Base-by-base conservation (phyloP, 179 eudicot species). In the Spinacia oleracea region DNA sequence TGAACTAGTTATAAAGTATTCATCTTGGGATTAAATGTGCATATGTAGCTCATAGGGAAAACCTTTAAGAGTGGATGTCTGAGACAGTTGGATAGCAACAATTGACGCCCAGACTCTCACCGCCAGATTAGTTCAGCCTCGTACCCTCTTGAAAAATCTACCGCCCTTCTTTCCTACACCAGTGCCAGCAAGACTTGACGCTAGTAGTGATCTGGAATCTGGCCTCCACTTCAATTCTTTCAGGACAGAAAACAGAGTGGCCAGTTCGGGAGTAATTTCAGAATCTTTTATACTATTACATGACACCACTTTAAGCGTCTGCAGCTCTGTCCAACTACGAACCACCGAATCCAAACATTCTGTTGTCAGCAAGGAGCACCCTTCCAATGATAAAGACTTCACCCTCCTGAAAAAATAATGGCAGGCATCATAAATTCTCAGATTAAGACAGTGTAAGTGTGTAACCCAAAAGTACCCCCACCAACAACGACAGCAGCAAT, bases 201-300 rank as follows among this genome's bases (percentile, higher is more conserved):
- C 77, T 27, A 95, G 84, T 35, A 90, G 70, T 75, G 95, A 93
- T 77, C 79, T 88, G 73, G 97, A 84, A 93, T 91, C 95, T 72
- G 98, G 98, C 76, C 91, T 77, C 98, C 98, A 95, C 72, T 91
- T 93, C 79, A 95, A 79, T 85, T 90, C 97, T 82, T 91, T 93
- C 73, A 95, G 91, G 77, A 75, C 86, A 51, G 90, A 91, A 83
- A 96, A 91, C 70, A 93, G 75, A 50, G 86, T 82, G 45, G 98
- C 96, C 78, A 96, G 78, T 32, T 87, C 91, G 25, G 97, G 86
- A 62, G 97, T 88, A 66, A 93, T 85, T 73, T 91, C 96, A 46
- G 92, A 81, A 68, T 89, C 98, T 79, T 90, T 96, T 68, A 96
- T 86, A 76, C 84, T 91, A 85, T 93, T 96, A 87, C 99, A 96